These are phyloP conservation scores for Polyporus tsugae DNA, from an alignment of 1,284 basidiomycete genomes.

Conservation along the genomic window DNA sequence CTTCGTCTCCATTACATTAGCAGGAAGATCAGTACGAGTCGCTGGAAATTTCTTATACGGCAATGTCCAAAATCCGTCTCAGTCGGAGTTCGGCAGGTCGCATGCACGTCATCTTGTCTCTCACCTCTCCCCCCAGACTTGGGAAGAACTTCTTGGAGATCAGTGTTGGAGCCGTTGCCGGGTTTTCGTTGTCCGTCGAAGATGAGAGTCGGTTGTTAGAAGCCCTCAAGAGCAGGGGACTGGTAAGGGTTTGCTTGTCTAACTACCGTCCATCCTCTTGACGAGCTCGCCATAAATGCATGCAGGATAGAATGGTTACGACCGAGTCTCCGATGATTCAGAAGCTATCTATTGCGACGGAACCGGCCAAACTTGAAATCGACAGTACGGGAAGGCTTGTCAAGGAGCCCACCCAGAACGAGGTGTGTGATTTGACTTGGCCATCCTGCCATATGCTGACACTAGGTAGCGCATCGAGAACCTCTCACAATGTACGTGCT, in stretches of 20 bases:
- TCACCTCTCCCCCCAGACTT: slow-evolving; percentile 26
- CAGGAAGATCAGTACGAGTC: slow-evolving; percentile 54
- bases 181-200: slow-evolving; percentile 1
- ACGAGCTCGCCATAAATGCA: not conserved
- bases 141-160: slow-evolving; percentile 31
- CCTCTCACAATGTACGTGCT: slow-evolving; percentile 31
- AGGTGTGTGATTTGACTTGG: slow-evolving; percentile 20
- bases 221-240: slow-evolving; percentile 16
- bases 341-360: slow-evolving; percentile 33
- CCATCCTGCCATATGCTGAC: not conserved
- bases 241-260: slow-evolving; percentile 17
- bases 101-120: slow-evolving; percentile 14
- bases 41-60: slow-evolving; percentile 52
- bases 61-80: slow-evolving; percentile 50
- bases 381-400: slow-evolving; percentile 29
- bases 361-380: slow-evolving; percentile 32
- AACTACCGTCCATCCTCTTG: no score
- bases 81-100: not conserved
- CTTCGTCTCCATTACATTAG: not conserved
- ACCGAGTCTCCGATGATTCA: slow-evolving; percentile 2
- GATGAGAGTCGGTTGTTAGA: slow-evolving; percentile 10
- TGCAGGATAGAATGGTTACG: not conserved
- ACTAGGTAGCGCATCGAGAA: slow-evolving; percentile 31
- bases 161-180: not conserved
- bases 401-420: slow-evolving; percentile 31